phyloP scores from a whole-genome alignment of 2,329 filamentous ascomycete species.

The Waltergamsia citrina region DNA sequence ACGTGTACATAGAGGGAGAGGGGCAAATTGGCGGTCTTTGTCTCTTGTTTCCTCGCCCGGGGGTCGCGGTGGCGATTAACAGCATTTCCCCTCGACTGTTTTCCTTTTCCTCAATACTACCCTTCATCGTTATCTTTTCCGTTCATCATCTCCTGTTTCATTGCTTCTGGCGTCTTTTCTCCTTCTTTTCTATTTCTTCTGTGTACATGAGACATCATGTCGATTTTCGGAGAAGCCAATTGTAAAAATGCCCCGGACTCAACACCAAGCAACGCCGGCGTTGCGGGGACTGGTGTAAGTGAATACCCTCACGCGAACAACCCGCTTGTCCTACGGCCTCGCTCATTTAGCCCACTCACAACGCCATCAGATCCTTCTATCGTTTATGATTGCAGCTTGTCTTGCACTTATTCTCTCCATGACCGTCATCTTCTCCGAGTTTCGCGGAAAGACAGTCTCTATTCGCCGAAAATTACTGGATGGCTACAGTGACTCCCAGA shows the following conservation, averaged over 20 bases:
- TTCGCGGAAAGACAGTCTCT: conserved; percentile 34
- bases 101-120: no score
- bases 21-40: no score
- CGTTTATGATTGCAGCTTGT: conserved; percentile 55
- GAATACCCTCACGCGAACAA: neutral
- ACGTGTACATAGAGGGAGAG: no score
- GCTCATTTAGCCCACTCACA: neutral
- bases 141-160: no score
- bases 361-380: conserved; percentile 43
- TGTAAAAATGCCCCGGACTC: conserved; percentile 32
- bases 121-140: no score
- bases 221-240: conserved; percentile 14
- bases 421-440: conserved; percentile 46
- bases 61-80: no score
- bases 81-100: no score
- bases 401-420: conserved; percentile 45
- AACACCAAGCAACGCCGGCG: conserved; percentile 42
- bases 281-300: conserved; percentile 47
- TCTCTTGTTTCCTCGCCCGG: no score
- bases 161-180: no score
- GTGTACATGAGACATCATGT: conserved; percentile 5
- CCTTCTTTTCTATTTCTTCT: no score
- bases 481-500: conserved; percentile 59
- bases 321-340: neutral
- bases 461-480: conserved; percentile 55